phyloP scores from a whole-genome alignment of 192 early-diverging fungal genomes.

The Backusella parvicylindrica region DNA sequence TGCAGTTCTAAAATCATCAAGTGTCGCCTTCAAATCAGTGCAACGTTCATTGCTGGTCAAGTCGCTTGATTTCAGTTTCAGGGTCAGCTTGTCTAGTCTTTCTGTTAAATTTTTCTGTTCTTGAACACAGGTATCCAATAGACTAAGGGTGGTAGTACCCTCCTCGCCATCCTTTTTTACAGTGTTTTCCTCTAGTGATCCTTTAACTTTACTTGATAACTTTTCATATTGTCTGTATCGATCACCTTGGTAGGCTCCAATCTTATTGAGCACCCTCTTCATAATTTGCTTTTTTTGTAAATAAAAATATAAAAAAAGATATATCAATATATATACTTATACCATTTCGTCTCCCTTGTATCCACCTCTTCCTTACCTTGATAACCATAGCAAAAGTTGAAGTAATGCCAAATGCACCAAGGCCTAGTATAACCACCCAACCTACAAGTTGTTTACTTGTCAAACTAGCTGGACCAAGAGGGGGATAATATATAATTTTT shows the following conservation, averaged over 20 bases:
- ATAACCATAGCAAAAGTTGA: slow-evolving; percentile 9
- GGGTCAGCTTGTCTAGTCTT: neutral
- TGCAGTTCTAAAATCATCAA: neutral
- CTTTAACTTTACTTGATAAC: neutral
- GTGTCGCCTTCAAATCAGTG: neutral
- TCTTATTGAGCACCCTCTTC: neutral
- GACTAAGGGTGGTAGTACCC: neutral
- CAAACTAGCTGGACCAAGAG: slow-evolving; percentile 1
- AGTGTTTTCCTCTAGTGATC: neutral
- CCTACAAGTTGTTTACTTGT: slow-evolving; percentile 14
- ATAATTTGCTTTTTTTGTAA: neutral
- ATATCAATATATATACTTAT: too few species aligned
- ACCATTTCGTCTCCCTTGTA: too few species aligned
- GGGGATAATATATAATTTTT: slow-evolving; percentile 18
- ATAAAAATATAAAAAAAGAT: too few species aligned
- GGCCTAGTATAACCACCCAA: slow-evolving; percentile 13
- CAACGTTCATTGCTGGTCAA: neutral
- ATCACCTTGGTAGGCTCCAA: neutral
- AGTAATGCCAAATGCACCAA: slow-evolving; percentile 16
- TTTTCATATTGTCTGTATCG: neutral
- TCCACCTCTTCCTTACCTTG: slow-evolving; percentile 24
- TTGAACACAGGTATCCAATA: neutral
- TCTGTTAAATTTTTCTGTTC: neutral
- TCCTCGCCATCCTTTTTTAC: neutral
- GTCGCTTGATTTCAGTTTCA: neutral